These are phyloP conservation scores for Ceratopteris richardii DNA, from an alignment of 75 land plant genomes.

Conservation along the genomic window DNA sequence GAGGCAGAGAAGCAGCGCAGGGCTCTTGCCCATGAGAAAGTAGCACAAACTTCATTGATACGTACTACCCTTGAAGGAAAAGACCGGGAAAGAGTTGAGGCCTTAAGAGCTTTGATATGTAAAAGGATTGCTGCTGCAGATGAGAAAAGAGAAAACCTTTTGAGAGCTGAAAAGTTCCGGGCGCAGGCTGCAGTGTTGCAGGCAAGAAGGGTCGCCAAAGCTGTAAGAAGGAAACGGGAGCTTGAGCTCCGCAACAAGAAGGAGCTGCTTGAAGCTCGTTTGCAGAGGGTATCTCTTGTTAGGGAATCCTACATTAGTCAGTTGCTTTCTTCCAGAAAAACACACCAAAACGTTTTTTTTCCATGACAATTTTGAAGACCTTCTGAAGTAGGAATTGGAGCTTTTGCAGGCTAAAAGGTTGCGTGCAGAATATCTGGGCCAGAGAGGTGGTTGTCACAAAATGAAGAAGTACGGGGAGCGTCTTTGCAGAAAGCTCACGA, in stretches of 20 bases:
- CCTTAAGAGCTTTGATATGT: constrained; percentile 48
- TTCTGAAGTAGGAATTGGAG: too few species aligned
- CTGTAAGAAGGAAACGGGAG: constrained; percentile 62
- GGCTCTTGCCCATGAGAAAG: constrained; percentile 65
- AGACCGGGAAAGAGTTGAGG: constrained; percentile 63
- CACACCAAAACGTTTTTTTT: too few species aligned
- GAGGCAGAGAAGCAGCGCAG: constrained; percentile 69
- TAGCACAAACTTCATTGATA: constrained; percentile 45
- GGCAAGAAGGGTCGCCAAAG: constrained; percentile 71
- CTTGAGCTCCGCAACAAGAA: constrained; percentile 56
- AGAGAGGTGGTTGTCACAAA: constrained; percentile 45
- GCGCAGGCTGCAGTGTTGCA: constrained; percentile 71
- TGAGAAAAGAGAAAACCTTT: constrained; percentile 63
- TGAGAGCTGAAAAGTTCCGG: constrained; percentile 77
- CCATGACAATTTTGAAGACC: too few species aligned
- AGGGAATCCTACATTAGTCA: neutral
- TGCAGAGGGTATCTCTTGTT: constrained; percentile 63
- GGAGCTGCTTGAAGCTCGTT: constrained; percentile 67
- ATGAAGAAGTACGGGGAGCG: constrained; percentile 69
- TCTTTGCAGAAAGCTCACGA: constrained; percentile 76
- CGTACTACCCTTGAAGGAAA: constrained; percentile 48
- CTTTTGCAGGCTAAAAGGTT: constrained; percentile 64
- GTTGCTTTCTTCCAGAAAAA: constrained; percentile 1
- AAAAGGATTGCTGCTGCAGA: constrained; percentile 94
- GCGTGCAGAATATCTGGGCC: constrained; percentile 77